Evolutionary conservation across 179 eudicot species (phyloP), one percentile per base, ranked within the genome.

Genomic region (Corrigiola litoralis): DNA sequence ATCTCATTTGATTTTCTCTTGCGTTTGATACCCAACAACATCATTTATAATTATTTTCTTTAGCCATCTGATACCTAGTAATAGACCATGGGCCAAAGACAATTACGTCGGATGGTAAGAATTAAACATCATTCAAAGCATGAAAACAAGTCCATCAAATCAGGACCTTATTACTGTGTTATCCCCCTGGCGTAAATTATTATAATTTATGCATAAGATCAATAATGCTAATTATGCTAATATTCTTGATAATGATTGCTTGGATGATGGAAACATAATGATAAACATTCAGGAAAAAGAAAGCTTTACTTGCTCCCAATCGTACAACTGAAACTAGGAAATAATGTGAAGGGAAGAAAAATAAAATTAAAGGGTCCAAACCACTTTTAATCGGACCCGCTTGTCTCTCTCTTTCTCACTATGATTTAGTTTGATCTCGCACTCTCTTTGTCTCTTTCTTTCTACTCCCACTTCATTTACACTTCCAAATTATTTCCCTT

Each of bases 311-410:
- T 73, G 54, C 49, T 70, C 64, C 61, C 53, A 73, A 67, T 67
- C 63, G 77, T 60, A 73, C 72, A 61, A 57, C 65, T 70, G 62
- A 54, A 67, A 59, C 31, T 18, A 57, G 8, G 44, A 72, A 67
- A 53, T 67, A 67, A 60, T 73, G 77, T 73, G 28, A 73, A 61
- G 59, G 50, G 58, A 61, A 61, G 77, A 66, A 73, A 67, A 66
- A 14, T 42, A 23, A n/a, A n/a, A n/a, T n/a, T n/a, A n/a, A n/a
- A n/a, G 62, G 13, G 71, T 58, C 71, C 45, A 25, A 29, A 31
- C 32, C 40, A 42, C 61, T 61, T 66, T 73, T 73, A 25, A 41
- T 73, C 53, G 77, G 77, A 53, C 61, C 67, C 71, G 53, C 54
- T 20, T 59, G 36, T 9, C 17, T 25, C 34, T 45, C 44, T 36